Evolutionary conservation across 1,284 basidiomycete genomes (phyloP).

Genomic region (Lentinula novae-zelandiae): DNA sequence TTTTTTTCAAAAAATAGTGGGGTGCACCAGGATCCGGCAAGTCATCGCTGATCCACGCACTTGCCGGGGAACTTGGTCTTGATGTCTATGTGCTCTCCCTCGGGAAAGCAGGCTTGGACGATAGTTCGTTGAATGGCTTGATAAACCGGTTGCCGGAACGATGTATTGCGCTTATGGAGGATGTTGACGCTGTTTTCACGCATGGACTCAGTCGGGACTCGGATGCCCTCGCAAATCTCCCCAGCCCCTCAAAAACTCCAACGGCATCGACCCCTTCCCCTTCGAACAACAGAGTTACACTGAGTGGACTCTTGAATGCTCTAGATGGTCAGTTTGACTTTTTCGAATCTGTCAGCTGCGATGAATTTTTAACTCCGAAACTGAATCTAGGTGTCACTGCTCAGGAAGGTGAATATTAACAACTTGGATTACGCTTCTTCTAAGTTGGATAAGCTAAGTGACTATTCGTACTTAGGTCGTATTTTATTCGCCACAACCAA

Average conservation of each 20-base stretch:
- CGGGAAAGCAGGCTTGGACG: constrained; percentile 69
- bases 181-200: constrained; percentile 73
- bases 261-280: background rate
- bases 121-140: constrained; percentile 54
- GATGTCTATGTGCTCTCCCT: constrained; percentile 75
- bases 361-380: no score
- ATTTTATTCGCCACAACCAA: constrained; percentile 78
- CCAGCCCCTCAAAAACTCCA: constrained; percentile 8
- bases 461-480: constrained; percentile 26
- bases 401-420: constrained; percentile 49
- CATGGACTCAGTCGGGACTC: constrained; percentile 48
- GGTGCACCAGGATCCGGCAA: constrained; percentile 77
- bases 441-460: no score
- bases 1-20: constrained; percentile 36
- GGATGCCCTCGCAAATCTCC: no score
- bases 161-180: constrained; percentile 78
- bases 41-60: constrained; percentile 68
- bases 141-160: constrained; percentile 63
- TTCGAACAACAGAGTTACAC: no score
- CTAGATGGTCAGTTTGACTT: background rate
- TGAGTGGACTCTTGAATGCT: no score
- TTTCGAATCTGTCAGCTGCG: no score
- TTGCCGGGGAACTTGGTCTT: constrained; percentile 73
- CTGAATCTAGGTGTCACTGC: constrained; percentile 52
- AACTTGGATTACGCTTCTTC: background rate